Percentiles rank a stretch among this genome's conserved stretches.
Evolutionary conservation across 2,329 filamentous ascomycete genomes (phyloP).

Genomic region (Penicillium sp.): DNA sequence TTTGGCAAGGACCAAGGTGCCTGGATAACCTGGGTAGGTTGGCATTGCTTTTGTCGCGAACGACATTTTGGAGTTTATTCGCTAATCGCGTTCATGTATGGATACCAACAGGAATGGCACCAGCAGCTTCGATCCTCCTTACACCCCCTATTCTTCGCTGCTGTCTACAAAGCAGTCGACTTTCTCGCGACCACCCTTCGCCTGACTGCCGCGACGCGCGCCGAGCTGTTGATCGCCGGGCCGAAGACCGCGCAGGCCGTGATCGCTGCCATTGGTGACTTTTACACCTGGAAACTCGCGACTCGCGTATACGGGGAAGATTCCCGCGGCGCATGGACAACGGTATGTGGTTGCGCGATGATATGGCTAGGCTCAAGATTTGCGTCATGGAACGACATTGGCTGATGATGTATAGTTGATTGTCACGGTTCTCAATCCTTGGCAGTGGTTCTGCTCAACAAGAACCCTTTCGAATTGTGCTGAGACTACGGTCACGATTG

Average conservation of each 20-base stretch:
- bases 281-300: slow-evolving; percentile 83
- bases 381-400: slow-evolving; percentile 1
- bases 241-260: slow-evolving; percentile 77
- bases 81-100: slow-evolving; percentile 9
- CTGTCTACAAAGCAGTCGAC: slow-evolving; percentile 67
- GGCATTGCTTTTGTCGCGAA: background rate
- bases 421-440: slow-evolving; percentile 75
- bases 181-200: slow-evolving; percentile 57
- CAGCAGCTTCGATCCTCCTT: slow-evolving; percentile 84
- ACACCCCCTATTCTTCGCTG: slow-evolving; percentile 84
- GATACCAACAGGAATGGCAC: slow-evolving; percentile 76
- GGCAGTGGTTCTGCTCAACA: slow-evolving; percentile 96
- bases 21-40: slow-evolving; percentile 91
- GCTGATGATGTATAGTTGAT: slow-evolving; percentile 57
- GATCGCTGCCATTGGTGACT: slow-evolving; percentile 78
- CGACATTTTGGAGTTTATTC: background rate
- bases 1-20: slow-evolving; percentile 77
- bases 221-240: slow-evolving; percentile 68
- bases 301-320: slow-evolving; percentile 70
- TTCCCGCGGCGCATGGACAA: slow-evolving; percentile 64
- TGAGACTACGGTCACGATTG: slow-evolving; percentile 82
- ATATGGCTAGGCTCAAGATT: background rate
- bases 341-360: slow-evolving; percentile 54
- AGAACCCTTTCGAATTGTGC: slow-evolving; percentile 92
- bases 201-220: slow-evolving; percentile 58